Evolutionary conservation across 2,329 filamentous ascomycete genomes (phyloP).

Genomic region (Fusarium fracticaudum): DNA sequence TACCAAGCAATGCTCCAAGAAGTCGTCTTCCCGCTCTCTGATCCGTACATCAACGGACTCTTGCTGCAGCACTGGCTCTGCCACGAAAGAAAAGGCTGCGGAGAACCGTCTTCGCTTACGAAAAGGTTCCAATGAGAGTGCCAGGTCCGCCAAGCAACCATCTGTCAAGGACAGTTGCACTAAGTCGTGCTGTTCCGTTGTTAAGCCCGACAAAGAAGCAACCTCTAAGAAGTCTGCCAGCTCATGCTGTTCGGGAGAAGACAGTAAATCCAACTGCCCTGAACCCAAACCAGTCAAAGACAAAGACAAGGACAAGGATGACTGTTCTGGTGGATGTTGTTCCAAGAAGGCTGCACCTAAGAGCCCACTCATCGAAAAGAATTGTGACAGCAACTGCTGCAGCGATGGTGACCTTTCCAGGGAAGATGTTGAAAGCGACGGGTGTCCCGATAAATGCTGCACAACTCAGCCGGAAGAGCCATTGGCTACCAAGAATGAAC

Average conservation of each 20-base stretch:
- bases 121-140: constrained; percentile 22
- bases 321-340: constrained; percentile 15
- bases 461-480: background rate
- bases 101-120: constrained; percentile 18
- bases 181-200: constrained; percentile 25
- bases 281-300: background rate
- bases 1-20: constrained; percentile 43
- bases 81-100: constrained; percentile 10
- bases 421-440: background rate
- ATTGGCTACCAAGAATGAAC: background rate
- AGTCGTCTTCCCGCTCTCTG: constrained; percentile 16
- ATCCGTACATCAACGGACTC: constrained; percentile 41
- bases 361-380: background rate
- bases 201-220: background rate
- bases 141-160: background rate
- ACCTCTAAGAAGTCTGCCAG: background rate
- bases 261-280: background rate
- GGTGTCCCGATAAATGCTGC: background rate
- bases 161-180: constrained; percentile 10
- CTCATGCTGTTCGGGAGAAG: background rate
- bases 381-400: background rate
- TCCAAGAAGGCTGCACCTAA: background rate
- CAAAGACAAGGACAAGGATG: background rate
- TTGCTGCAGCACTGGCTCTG: constrained; percentile 34
- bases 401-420: background rate